Evolutionary conservation across 192 early-diverging fungal species (phyloP).

Genomic region (Mycoemilia scoparia): DNA sequence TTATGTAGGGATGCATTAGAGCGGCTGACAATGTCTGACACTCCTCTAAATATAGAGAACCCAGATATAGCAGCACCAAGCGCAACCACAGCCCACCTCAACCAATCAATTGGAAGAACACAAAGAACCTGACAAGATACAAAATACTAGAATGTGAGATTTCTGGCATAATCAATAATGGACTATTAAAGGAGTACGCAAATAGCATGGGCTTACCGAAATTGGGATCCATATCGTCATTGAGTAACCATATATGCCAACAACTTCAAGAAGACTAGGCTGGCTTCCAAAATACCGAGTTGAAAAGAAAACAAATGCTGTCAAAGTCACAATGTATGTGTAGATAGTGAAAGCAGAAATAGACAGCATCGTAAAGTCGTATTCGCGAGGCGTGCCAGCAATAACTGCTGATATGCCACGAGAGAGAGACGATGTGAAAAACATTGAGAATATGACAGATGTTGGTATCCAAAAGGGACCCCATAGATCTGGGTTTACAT

Average conservation of each 20-base stretch:
- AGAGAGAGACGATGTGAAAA: constrained; percentile 82
- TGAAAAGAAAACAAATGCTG: constrained; percentile 56
- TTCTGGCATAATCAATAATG: neutral
- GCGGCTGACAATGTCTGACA: constrained; percentile 38
- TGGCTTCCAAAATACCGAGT: constrained; percentile 73
- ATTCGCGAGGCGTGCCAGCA: constrained; percentile 31
- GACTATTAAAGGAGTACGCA: constrained; percentile 1
- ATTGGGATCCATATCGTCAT: constrained; percentile 88
- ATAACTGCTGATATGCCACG: constrained; percentile 59
- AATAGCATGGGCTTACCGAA: too few species aligned
- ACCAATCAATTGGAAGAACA: constrained; percentile 59
- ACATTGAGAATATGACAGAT: constrained; percentile 88
- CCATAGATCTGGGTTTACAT: constrained; percentile 82
- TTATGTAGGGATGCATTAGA: constrained; percentile 51
- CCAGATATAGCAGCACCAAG: constrained; percentile 58
- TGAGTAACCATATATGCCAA: constrained; percentile 80
- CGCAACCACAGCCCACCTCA: constrained; percentile 66
- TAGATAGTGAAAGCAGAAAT: constrained; percentile 72
- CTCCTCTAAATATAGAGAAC: constrained; percentile 27
- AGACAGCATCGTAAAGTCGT: constrained; percentile 66
- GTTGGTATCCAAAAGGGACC: constrained; percentile 98
- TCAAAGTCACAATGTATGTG: constrained; percentile 50
- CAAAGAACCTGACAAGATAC: constrained; percentile 67
- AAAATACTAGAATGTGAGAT: neutral
- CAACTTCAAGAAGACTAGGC: constrained; percentile 68